Evolutionary conservation across 371 early-diverging fungal species (phyloP), one percentile per base, ranked within the genome.

Genomic region (Paramicrosporidium saccamoebae): DNA sequence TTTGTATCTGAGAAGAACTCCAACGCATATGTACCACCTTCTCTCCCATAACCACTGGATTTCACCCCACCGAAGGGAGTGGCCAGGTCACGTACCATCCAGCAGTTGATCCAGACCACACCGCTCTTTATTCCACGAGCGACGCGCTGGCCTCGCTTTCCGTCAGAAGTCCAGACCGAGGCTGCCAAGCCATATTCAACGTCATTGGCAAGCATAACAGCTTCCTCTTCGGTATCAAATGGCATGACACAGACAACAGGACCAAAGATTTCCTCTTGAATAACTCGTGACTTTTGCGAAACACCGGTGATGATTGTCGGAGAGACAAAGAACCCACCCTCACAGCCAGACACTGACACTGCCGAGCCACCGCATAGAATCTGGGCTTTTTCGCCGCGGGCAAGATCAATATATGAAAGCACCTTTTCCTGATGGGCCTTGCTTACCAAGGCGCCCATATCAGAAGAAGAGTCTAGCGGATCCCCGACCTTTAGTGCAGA

Each of bases 221-320:
- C 82, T 24, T 69, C 63, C 1, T 56, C 56, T 15, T 60, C 52
- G 2, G 49, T 46, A 14, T 55, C 49, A 31, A 73, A 81, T 0
- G 67, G 62, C 9, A 48, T 35, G 9, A 81, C 39, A 12, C 62
- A 52, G n/a, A 78, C 58, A 0, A 66, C 60, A 6, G 72, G 69
- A 0, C 65, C 75, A 50, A 77, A 81, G 5, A 78, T 69, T 33
- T 78, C 77, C 30, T 75, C 71, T n/a, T 50, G 55, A 16, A 59
- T 54, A 11, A 63, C 36, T 5, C 56, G 35, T 24, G 53, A 49
- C 17, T 39, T 27, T 7, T 58, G 55, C 0, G 32, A 27, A 4
- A 66, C 35, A 3, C 48, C 37, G 10, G 52, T 46, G 20, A 58
- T 55, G 19, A 72, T 38, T 1, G 69, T 67, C 0, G 73, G 67